These are phyloP conservation scores for Apiospora aurea DNA, from an alignment of 2,329 filamentous ascomycete species.

Conservation along the genomic window DNA sequence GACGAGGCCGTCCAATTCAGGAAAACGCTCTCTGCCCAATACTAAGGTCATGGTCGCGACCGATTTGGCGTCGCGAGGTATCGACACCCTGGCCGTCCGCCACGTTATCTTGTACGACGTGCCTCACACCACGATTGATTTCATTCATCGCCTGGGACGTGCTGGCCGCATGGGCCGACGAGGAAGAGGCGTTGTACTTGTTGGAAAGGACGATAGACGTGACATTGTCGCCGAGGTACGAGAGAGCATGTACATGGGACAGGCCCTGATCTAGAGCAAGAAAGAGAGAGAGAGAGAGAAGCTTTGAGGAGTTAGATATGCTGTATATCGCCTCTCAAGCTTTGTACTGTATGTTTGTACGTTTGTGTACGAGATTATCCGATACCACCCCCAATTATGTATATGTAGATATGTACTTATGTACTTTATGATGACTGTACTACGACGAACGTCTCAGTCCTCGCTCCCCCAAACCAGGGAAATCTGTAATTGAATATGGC, in stretches of 20 bases:
- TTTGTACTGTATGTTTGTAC: slow-evolving; percentile 10
- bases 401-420: slow-evolving; percentile 1
- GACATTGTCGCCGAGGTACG: slow-evolving; percentile 93
- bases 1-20: slow-evolving; percentile 25
- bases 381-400: slow-evolving; percentile 22
- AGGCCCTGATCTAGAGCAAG: slow-evolving; percentile 70
- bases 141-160: slow-evolving; percentile 92
- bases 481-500: neutral
- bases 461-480: neutral
- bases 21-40: slow-evolving; percentile 67
- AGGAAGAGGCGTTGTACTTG: slow-evolving; percentile 87
- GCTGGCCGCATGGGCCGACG: slow-evolving; percentile 92
- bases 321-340: slow-evolving; percentile 18
- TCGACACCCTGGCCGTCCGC: slow-evolving; percentile 89
- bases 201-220: slow-evolving; percentile 86
- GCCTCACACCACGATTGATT: slow-evolving; percentile 97
- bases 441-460: neutral
- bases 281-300: neutral
- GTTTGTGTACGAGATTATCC: slow-evolving; percentile 13
- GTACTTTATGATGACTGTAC: neutral
- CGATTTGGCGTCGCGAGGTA: slow-evolving; percentile 89
- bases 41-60: slow-evolving; percentile 94
- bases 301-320: neutral
- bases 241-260: slow-evolving; percentile 85
- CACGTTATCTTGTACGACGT: slow-evolving; percentile 96